Evolutionary conservation across 2,329 filamentous ascomycete genomes (phyloP).

Genomic region (Lachnellula suecica): DNA sequence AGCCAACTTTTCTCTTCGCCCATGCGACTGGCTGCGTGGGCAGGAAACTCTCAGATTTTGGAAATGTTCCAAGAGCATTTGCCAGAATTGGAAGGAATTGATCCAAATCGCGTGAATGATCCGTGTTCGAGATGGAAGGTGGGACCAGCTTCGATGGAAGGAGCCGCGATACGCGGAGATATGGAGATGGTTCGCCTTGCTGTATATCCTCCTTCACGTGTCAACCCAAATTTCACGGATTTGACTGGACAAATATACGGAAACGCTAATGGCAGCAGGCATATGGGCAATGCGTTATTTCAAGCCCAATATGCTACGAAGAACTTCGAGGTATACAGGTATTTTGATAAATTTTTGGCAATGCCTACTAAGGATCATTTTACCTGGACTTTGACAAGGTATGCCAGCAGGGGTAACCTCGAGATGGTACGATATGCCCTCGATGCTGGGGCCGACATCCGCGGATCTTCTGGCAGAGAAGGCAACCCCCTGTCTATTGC

Average conservation of each 20-base stretch:
- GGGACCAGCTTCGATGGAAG: not conserved
- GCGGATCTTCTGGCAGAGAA: not conserved
- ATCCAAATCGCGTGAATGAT: not conserved
- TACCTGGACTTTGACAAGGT: not conserved
- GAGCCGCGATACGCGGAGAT: constrained; percentile 11
- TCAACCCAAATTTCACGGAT: not conserved
- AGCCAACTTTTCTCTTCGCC: constrained; percentile 9
- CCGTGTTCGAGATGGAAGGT: constrained; percentile 1
- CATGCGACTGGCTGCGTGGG: constrained; percentile 8
- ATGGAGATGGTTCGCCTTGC: constrained; percentile 9
- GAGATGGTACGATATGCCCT: constrained; percentile 7
- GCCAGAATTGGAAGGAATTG: constrained; percentile 2
- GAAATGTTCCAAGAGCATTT: constrained; percentile 8
- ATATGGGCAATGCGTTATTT: not conserved
- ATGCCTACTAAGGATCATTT: too few relatives aligned
- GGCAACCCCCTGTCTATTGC: constrained; percentile 1
- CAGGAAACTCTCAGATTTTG: constrained; percentile 9
- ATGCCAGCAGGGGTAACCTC: constrained; percentile 4
- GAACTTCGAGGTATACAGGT: not conserved
- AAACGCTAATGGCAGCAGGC: not conserved
- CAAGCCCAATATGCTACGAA: not conserved
- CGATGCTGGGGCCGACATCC: constrained; percentile 5
- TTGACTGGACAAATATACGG: constrained; percentile 3
- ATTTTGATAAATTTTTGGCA: constrained; percentile 1
- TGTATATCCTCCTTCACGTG: constrained; percentile 12